Base-by-base conservation (phyloP, 371 early-diverging fungal species). In the Gilbertella persicaria region DNA sequence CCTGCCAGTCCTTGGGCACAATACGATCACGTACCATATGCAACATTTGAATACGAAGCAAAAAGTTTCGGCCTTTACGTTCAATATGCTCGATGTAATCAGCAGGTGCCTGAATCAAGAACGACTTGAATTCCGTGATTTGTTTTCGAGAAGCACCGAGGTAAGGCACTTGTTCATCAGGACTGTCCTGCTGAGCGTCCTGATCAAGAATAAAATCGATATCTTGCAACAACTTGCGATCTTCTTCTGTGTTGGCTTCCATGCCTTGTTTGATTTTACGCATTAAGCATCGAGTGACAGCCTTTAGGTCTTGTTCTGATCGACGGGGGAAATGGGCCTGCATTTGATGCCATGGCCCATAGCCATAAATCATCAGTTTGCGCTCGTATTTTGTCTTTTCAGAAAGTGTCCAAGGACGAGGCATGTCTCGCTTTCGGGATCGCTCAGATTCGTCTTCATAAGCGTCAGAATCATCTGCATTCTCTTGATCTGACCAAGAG, bases 281-380 rank as follows among this genome's bases (percentile, higher is more conserved):
- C 67, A 64, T 75, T 24, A 67, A 67, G 43, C 61, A 68, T 14
- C 75, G 65, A 1, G 80, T 74, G 13, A 72, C 78, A 2, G 84
- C 78, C 43, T 80, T 83, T 21, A 85, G 60, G 48, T 84, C 85
- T 41, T 73, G 78, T 37, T 79, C 80, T 2, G 80, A 67, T 20
- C 85, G 78, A 50, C 85, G 78, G 14, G 80, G 75, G 53, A 84
- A 83, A 47, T 74, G 77, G 17, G 62, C 56, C 17, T 63, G 65
- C 79, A 90, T 84, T 45, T 78, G 75, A 16, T 86, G 82, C 94
- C 94, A 94, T 29, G 75, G 72, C 17, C 85, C 84, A 62, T 87
- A 89, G 0, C 93, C 94, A 48, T 86, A 87, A 40, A 86, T 82
- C 93, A 92, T 94, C 35, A 93, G 55, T 50, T 82, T 79, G n/a